Evolutionary conservation across 306 rosid genomes (phyloP), one percentile per base, ranked within the genome.

Genomic region (Prunus mongolica): DNA sequence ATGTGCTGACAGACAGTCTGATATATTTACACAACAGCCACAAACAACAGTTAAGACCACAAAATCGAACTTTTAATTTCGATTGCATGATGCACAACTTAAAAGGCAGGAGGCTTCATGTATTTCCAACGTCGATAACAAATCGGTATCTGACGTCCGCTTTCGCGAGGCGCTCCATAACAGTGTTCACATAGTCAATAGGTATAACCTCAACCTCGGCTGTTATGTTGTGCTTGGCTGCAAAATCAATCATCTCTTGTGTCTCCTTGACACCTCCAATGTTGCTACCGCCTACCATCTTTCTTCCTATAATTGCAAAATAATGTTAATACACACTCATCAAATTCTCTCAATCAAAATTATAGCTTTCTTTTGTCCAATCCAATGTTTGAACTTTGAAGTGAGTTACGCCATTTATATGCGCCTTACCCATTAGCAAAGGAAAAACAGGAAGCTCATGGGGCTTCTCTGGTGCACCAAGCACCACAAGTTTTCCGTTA

Each of bases 401-500:
- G 8, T 5, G 41, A 34, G 41, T 34, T 5, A 34, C 41, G 41
- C 41, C 41, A 34, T 34, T 5, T 34, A 34, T 34, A 34, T 34
- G 8, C 41, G 41, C 41, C 6, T 71, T 80, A 82, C 89, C 87
- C n/a, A 25, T 2, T 14, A 85, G 25, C n/a, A 87, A 15, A 7
- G 88, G 20, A 11, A 75, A 15, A 41, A 54, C 58, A 0, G 89
- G 87, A 14, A 83, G 67, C 67, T 76, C 86, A 56, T 60, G 73
- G 0, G 75, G 72, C 58, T 73, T 78, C 1, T 30, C 66, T 20
- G 71, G 77, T 12, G 68, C 82, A 24, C 87, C 88, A 3, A 87
- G 79, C 49, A 84, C 2, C 34, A 82, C 50, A 46, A 82, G 75
- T 60, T 68, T 84, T 24, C 91, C 85, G 12, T 79, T 34, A 12